phyloP scores from a whole-genome alignment of 2,329 filamentous ascomycete genomes.

The Zymoseptoria ardabiliae region DNA sequence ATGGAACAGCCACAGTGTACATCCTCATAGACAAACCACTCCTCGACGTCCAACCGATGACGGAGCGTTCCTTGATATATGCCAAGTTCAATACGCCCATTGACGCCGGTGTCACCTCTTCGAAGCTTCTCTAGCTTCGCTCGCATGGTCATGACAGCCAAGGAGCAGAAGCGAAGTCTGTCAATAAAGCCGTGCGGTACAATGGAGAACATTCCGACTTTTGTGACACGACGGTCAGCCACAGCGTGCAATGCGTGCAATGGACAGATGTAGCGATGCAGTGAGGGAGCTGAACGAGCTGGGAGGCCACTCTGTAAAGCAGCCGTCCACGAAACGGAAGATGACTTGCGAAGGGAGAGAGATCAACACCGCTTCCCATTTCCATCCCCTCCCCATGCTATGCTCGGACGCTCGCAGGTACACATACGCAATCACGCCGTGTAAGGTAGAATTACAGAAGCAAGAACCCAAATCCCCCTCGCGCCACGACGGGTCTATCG shows the following conservation, averaged over 20 bases:
- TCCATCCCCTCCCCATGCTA: constrained; percentile 17
- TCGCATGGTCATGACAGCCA: not conserved
- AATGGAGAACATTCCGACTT: not conserved
- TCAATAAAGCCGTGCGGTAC: not conserved
- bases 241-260: too few species aligned
- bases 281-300: too few species aligned
- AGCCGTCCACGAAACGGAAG: not conserved
- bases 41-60: too few species aligned
- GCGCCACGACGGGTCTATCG: not conserved
- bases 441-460: not conserved
- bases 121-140: not conserved
- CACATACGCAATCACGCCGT: constrained; percentile 8
- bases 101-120: not conserved
- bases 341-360: not conserved
- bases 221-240: not conserved
- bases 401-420: constrained; percentile 15
- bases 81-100: not conserved
- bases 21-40: too few species aligned
- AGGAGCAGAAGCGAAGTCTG: not conserved
- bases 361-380: constrained; percentile 7
- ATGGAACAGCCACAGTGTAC: too few species aligned
- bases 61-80: too few species aligned
- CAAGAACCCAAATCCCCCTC: not conserved
- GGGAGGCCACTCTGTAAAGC: not conserved
- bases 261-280: too few species aligned